These are phyloP conservation scores for Cyclostephanos tholiformis DNA, from an alignment of 108 stramenopile genomes.

Conservation along the genomic window DNA sequence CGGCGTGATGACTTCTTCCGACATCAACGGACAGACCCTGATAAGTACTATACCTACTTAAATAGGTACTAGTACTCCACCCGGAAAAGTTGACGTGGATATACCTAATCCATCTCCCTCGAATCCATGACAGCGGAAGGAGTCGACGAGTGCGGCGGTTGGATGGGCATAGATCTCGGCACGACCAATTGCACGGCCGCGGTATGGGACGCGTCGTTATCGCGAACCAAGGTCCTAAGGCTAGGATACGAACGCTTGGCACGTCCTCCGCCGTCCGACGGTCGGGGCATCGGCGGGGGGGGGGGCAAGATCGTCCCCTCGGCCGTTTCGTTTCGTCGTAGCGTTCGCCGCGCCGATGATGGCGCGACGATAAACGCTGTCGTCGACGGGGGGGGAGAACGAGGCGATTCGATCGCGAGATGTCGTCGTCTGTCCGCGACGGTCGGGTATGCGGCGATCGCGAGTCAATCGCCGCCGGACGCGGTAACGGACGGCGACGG, in stretches of 20 bases:
- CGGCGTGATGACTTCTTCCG: no score
- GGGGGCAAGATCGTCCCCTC: conserved; percentile 60
- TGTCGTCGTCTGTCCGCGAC: conserved; percentile 47
- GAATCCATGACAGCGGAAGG: background rate
- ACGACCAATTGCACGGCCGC: conserved; percentile 81
- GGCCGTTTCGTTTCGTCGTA: conserved; percentile 42
- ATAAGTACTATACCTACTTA: no score
- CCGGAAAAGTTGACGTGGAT: no score
- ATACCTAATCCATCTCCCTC: no score
- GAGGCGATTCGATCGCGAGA: background rate
- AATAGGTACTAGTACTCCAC: no score
- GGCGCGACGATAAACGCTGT: no score
- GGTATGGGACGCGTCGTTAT: conserved; percentile 73
- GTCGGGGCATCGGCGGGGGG: conserved; percentile 18
- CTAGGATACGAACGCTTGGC: conserved; percentile 37
- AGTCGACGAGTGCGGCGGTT: conserved; percentile 42
- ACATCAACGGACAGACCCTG: no score
- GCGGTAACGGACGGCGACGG: conserved; percentile 9
- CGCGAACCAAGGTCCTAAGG: conserved; percentile 68
- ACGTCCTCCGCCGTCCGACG: conserved; percentile 15
- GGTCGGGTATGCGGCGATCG: conserved; percentile 32
- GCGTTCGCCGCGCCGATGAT: background rate
- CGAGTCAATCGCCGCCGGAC: background rate
- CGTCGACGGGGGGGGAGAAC: no score
- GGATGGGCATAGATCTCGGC: conserved; percentile 87